Evolutionary conservation across 169 alveolate species (phyloP), one percentile per base, ranked within the genome.

Genomic region (Cryptosporidium bovis): DNA sequence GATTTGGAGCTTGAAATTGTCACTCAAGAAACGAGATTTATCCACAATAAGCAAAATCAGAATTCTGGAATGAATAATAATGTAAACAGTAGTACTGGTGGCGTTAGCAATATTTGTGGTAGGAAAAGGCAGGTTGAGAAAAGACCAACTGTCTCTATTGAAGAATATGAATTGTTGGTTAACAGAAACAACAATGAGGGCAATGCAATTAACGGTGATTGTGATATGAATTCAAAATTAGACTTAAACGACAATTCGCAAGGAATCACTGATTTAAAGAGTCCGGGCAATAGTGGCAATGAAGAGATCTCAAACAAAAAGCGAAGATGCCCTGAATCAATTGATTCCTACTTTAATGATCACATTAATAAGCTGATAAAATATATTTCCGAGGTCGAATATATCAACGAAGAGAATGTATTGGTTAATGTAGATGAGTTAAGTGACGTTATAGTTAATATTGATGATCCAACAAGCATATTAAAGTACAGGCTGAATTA

Each of bases 1-100:
- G 87, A 77, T 62, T 46, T 77, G 3, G 87, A 77, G n/a, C 44
- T 46, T 7, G 87, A 77, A n/a, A 48, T 77, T n/a, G 24, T 77
- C 13, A 60, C 33, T n/a, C 65, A 77, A 18, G 87, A 77, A 5
- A 44, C 87, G 6, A 77, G 64, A 34, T 77, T 58, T 50, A 44
- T 2, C 33, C 44, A 60, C 18, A 58, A 64, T 2, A 18, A 12
- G 2, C 2, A 15, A 29, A n/a, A 18, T 10, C 8, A 2, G 4
- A 31, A 1, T 40, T 40, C 48, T 40, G 48, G 13, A 40, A 40
- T 40, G 10, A 53, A 53, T 53, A 16, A 53, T 5, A 53, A 5
- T 33, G 5, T 20, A 31, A 71, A 71, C 24, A 16, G 10, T 8
- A 50, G 7, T 15, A 68, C 24, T 8, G 44, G 24, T 0, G 3